Evolutionary conservation across 108 stramenopile species (phyloP).

Genomic region (Pseudonitzschia pungens): DNA sequence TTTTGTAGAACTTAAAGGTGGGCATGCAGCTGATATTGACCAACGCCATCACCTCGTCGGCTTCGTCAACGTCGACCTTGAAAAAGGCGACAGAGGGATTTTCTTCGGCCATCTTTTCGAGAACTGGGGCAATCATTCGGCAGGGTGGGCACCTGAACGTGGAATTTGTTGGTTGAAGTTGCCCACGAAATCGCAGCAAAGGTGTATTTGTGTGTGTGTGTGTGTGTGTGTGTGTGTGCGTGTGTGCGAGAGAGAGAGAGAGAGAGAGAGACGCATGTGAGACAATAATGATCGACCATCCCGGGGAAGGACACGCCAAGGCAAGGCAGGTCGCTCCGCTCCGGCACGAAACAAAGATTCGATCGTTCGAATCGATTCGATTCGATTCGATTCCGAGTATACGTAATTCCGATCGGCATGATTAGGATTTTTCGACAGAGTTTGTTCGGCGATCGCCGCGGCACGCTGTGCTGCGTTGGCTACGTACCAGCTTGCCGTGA

Average conservation of each 20-base stretch:
- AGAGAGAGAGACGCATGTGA: no score
- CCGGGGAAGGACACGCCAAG: no score
- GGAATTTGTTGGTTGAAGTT: background rate
- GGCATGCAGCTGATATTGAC: slow-evolving; percentile 88
- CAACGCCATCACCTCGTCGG: slow-evolving; percentile 57
- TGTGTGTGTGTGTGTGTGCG: background rate
- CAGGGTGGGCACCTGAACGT: slow-evolving; percentile 62
- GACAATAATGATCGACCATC: no score
- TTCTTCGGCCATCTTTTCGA: slow-evolving; percentile 70
- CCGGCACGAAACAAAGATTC: no score
- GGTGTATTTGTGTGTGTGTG: background rate
- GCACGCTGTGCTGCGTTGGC: background rate
- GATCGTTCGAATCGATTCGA: no score
- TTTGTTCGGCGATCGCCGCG: background rate
- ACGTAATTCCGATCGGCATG: no score
- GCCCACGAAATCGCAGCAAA: background rate
- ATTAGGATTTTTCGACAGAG: slow-evolving; percentile 1
- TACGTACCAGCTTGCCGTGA: slow-evolving; percentile 85
- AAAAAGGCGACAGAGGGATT: slow-evolving; percentile 64
- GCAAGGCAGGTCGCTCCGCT: no score
- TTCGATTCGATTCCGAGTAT: no score
- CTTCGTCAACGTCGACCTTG: slow-evolving; percentile 90
- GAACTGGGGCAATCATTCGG: slow-evolving; percentile 79
- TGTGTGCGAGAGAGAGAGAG: no score
- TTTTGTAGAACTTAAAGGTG: slow-evolving; percentile 86